These are phyloP conservation scores for Purshia tridentata DNA, from an alignment of 306 rosid species.

Conservation along the genomic window DNA sequence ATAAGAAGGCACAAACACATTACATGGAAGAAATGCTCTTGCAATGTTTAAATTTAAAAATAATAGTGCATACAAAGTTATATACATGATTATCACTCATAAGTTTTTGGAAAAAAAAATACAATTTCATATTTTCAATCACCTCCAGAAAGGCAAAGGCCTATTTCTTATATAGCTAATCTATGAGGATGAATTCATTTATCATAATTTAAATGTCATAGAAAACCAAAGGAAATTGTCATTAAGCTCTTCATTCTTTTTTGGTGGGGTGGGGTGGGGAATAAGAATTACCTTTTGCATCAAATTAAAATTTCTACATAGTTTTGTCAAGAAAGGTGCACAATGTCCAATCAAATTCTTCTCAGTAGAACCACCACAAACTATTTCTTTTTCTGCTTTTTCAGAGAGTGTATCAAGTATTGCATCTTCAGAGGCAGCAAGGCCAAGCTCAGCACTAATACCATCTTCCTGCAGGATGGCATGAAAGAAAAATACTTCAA, in stretches of 20 bases:
- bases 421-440: conserved; percentile 95
- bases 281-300: conserved; percentile 76
- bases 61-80: neutral
- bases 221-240: conserved; percentile 2
- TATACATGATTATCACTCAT: conserved; percentile 11
- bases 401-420: conserved; percentile 76
- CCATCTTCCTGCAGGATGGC: conserved; percentile 60
- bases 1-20: neutral
- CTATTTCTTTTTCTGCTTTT: conserved; percentile 85
- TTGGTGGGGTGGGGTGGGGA: conserved; percentile 8
- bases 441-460: conserved; percentile 83
- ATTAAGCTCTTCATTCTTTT: neutral
- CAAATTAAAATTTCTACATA: conserved; percentile 78
- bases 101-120: neutral
- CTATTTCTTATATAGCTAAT: neutral
- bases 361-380: conserved; percentile 57
- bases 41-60: neutral
- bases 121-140: neutral
- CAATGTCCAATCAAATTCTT: conserved; percentile 76
- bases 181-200: neutral
- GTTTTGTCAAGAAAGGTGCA: conserved; percentile 77
- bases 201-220: neutral
- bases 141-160: neutral
- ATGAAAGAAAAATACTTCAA: neutral
- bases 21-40: neutral